Evolutionary conservation across 2,329 filamentous ascomycete genomes (phyloP).

Genomic region (Trichophyton schoenleinii): DNA sequence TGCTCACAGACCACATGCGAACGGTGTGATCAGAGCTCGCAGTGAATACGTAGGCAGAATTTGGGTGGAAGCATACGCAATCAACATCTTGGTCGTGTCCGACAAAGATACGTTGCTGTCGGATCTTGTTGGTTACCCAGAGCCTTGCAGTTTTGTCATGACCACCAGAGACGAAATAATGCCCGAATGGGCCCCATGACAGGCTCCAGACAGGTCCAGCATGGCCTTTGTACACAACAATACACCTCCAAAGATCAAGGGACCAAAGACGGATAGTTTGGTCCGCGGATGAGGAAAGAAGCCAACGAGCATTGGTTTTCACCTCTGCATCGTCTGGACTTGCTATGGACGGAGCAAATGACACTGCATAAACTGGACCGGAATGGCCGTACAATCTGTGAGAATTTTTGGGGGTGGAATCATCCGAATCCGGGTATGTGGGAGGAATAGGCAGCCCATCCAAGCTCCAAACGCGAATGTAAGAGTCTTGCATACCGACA

Average conservation of each 20-base stretch:
- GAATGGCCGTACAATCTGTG: conserved; percentile 73
- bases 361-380: conserved; percentile 74
- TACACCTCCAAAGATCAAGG: conserved; percentile 77
- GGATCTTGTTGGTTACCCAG: conserved; percentile 88
- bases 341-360: conserved; percentile 64
- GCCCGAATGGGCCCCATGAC: conserved; percentile 80
- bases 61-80: conserved; percentile 83
- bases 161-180: conserved; percentile 82
- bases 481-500: conserved; percentile 82
- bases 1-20: conserved; percentile 91
- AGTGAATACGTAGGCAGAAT: conserved; percentile 86
- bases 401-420: conserved; percentile 53
- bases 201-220: conserved; percentile 81
- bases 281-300: conserved; percentile 80
- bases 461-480: conserved; percentile 87
- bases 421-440: conserved; percentile 45
- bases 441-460: conserved; percentile 71
- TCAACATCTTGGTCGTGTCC: conserved; percentile 93
- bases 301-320: conserved; percentile 55
- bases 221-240: conserved; percentile 89
- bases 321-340: conserved; percentile 38
- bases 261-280: conserved; percentile 87
- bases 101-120: conserved; percentile 73
- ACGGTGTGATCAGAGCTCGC: conserved; percentile 87
- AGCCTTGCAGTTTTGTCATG: conserved; percentile 83